A percentile compares a stretch with the other conserved stretches of the same genome.
These are phyloP conservation scores for Cubamyces sp. DNA, from an alignment of 768 basidiomycete species.

Conservation along the genomic window DNA sequence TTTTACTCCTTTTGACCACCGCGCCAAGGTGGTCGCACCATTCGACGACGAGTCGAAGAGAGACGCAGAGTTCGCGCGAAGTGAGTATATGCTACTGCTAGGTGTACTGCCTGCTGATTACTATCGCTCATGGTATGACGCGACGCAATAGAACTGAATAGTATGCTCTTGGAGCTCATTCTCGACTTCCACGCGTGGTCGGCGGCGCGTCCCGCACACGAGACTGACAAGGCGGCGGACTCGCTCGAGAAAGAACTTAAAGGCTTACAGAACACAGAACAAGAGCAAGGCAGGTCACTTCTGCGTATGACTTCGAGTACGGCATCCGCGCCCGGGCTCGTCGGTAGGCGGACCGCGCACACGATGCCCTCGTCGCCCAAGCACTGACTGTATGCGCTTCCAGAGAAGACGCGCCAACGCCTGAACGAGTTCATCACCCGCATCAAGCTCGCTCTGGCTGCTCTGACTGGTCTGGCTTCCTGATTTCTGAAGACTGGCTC, in stretches of 20 bases:
- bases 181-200: constrained; percentile 44
- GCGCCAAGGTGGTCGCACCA: constrained; percentile 35
- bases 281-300: constrained; percentile 43
- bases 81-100: constrained; percentile 34
- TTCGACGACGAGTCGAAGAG: constrained; percentile 41
- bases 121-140: neutral
- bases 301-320: constrained; percentile 1
- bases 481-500: neutral
- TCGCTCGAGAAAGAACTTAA: constrained; percentile 36
- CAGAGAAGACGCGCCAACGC: constrained; percentile 39
- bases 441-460: constrained; percentile 40
- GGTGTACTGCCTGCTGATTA: neutral
- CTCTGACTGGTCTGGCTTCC: constrained; percentile 32
- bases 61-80: constrained; percentile 40
- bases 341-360: constrained; percentile 33
- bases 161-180: constrained; percentile 39
- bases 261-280: constrained; percentile 34
- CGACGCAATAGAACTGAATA: constrained; percentile 35
- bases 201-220: constrained; percentile 37
- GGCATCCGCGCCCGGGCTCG: constrained; percentile 18
- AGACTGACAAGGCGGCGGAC: constrained; percentile 35
- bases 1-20: constrained; percentile 38
- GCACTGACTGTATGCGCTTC: constrained; percentile 7
- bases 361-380: neutral
- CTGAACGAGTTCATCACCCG: constrained; percentile 38